Base-by-base conservation (phyloP, 352 stramenopile genomes). In the Globisporangium rhizosaccharum region DNA sequence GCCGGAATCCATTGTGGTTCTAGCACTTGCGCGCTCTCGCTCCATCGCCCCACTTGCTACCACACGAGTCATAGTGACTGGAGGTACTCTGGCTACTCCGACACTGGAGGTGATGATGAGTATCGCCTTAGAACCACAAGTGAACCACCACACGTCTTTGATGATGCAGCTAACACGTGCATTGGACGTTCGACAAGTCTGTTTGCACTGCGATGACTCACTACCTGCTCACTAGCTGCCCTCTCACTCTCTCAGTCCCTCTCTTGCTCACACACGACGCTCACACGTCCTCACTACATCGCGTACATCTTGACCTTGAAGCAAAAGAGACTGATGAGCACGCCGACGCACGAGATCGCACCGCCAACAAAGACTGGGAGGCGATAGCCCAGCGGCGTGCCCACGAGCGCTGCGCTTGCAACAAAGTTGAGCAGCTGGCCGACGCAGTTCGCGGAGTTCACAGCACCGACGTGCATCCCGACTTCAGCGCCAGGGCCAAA, bases 251-350 rank as follows among this genome's bases (percentile, higher is more conserved):
- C 33, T 39, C 6, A 33, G 28, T 33, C 17, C 18, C 5, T 52
- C 47, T 56, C 12, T 2, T 15, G 37, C 15, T 4, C 23, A 9
- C 14, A 15, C 47, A 30, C 33, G 23, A 49, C 37, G 6, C 2
- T 17, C 18, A 0, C 9, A 1, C 42, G 33, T 39, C 33, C 8
- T 36, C 30, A 36, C 46, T 78, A 94, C 75, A 94, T 83, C 28
- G 79, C 89, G 66, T 84, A 63, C 81, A 92, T 90, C 53, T 91
- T 73, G 62, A 94, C 82, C 12, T 61, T 67, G 64, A 92, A 79
- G 33, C 75, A 85, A 45, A 62, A 56, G 0, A 86, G n/a, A 25
- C 71, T 82, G 46, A 92, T 65, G 48, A 93, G n/a, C 6, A 82
- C 73, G 0, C 66, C 83, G 2, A 90, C 4, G n/a, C 83, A 70